Conservation (phyloP, 495 filamentous ascomycete genomes). For the Aspergillus cavernicola region DNA sequence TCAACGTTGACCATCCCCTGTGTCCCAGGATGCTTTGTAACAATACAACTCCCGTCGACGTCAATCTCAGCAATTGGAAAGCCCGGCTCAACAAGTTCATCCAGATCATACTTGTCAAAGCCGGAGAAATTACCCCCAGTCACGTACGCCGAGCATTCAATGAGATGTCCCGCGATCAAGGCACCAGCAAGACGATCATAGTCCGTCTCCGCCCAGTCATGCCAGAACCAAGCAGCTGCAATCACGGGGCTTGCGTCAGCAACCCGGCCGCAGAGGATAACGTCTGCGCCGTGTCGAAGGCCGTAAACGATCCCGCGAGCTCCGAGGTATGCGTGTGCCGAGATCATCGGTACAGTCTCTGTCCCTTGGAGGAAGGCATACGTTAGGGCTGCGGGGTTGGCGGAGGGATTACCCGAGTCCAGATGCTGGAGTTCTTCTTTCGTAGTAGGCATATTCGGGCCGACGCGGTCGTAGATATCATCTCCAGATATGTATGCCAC, state of each 20-base stretch:
- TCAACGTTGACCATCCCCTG: constrained; percentile 30
- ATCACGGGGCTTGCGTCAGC: constrained; percentile 48
- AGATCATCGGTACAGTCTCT: constrained; percentile 23
- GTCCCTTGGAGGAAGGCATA: constrained; percentile 23
- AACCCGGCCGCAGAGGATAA: constrained; percentile 52
- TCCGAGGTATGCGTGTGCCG: constrained; percentile 42
- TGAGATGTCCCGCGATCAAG: constrained; percentile 47
- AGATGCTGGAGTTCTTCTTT: constrained; percentile 33
- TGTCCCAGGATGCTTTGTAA: constrained; percentile 23
- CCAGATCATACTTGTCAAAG: constrained; percentile 32
- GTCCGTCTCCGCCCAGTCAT: constrained; percentile 35
- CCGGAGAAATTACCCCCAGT: constrained; percentile 52
- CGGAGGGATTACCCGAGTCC: constrained; percentile 26
- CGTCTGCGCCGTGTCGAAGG: constrained; percentile 44
- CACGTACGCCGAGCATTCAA: constrained; percentile 51
- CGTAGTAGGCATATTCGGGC: constrained; percentile 26
- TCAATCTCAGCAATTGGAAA: constrained; percentile 38
- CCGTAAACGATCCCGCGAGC: constrained; percentile 42
- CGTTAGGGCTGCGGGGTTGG: constrained; percentile 9
- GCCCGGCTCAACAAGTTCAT: constrained; percentile 33
- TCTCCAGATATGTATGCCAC: constrained; percentile 50
- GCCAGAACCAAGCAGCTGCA: constrained; percentile 46
- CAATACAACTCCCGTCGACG: constrained; percentile 26
- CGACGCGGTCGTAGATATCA: constrained; percentile 28
- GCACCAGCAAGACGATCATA: constrained; percentile 42